Evolutionary conservation across 78 protist species (phyloP), one percentile per base, ranked within the genome.

Genomic region (Fonticula alba): DNA sequence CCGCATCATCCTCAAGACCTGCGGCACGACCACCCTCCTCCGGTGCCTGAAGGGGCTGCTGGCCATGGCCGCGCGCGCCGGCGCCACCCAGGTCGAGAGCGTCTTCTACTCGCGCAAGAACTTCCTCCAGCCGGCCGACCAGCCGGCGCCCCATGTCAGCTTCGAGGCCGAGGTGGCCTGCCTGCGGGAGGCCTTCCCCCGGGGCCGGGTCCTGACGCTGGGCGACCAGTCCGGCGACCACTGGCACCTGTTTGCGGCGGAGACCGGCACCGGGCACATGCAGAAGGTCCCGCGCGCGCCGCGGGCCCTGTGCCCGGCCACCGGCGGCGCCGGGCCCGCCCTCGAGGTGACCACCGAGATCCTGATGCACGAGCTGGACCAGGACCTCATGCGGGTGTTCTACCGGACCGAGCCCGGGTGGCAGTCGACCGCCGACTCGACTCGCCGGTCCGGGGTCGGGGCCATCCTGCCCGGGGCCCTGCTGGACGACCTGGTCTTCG

Each of bases 1-100:
- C 56, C 31, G 65, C 50, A 67, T 78, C 2, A 61, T 90, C 62
- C 27, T 86, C 49, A 82, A 87, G 75, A 90, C 96, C 1, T 90
- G 96, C 71, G 96, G 96, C 46, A 73, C 78, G 46, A 90, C 96
- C 19, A 66, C 82, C 9, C 76, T 90, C 27, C 75, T 90, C 24
- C 74, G 67, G 27, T 62, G 69, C 49, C 37, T 90, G 10, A 82
- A 77, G 1, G 56, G 40, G 27, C n/a, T 86, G 60, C 36, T 74
- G 22, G 62, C 69, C 53, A 59, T 61, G 24, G 85, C 74, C 38
- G 24, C 24, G 35, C 68, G 54, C 14, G 61, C 64, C 40, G 78
- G 84, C 51, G 35, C 52, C 0, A 64, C 47, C 32, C 61, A 40
- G 53, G 47, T 35, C 74, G 2, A 73, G 56, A 43, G 62, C 43